Base-by-base conservation (phyloP, 805 yeast species). In the Kodamaea sagamina region DNA sequence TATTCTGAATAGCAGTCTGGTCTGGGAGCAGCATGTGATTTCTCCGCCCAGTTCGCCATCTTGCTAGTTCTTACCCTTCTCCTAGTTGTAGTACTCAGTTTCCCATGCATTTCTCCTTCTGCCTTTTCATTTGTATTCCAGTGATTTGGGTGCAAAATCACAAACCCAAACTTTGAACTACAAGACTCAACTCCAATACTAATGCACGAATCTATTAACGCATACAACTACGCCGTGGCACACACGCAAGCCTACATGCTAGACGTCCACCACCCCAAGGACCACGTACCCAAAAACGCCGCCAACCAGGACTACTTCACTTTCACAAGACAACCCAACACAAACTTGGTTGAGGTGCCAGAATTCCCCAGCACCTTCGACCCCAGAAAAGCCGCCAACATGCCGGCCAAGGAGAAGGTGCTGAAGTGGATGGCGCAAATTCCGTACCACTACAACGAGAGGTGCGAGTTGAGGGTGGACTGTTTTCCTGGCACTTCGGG, bases 391-490 rank as follows among this genome's bases (percentile, higher is more conserved):
- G 79, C 81, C 2, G 64, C 74, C 6, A 81, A 79, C 58, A 84
- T 86, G 89, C 72, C 80, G 1, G 77, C 73, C 48, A 67, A 62
- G 37, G 92, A 86, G 53, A 86, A 85, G 53, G 86, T 86, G 1
- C 68, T 69, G 28, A 63, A 59, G 5, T 86, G 93, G 93, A 74
- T 86, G 26, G 63, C 65, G 3, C 68, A 71, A 21, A 73, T 86
- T 3, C 90, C 90, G 1, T 55, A 71, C 6, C 69, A 62, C 39
- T 55, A 63, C 0, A 48, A 59, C 13, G 54, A 49, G 29, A 49
- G 53, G 24, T 35, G 44, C 19, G 53, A 50, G 12, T 34, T 54
- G 12, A 45, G 51, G 43, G 12, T 71, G 71, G 73, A 71, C n/a
- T 79, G 84, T 48, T 80, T 71, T 47, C 77, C 82, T 0, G 81